A percentile compares a stretch with the other conserved stretches of the same genome.
Evolutionary conservation across 2,329 filamentous ascomycete genomes (phyloP).

Genomic region (Fonsecaea multimorphosa): DNA sequence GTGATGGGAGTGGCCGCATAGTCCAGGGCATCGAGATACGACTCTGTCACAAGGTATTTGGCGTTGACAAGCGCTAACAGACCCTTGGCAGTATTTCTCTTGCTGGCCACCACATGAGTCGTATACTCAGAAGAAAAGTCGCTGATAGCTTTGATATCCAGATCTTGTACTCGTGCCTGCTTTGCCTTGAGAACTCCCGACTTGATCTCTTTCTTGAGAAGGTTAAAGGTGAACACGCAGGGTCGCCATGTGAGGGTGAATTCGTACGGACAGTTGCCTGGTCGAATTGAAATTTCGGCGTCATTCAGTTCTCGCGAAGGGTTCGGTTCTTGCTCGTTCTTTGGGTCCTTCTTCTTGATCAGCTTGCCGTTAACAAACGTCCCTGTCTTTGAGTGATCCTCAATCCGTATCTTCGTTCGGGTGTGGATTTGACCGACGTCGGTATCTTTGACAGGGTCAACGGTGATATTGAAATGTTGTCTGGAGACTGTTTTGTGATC

Average conservation of each 20-base stretch:
- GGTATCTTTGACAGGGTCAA: constrained; percentile 68
- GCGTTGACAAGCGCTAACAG: constrained; percentile 85
- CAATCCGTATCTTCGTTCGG: constrained; percentile 73
- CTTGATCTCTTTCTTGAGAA: constrained; percentile 72
- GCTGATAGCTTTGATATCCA: constrained; percentile 85
- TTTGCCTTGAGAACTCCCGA: constrained; percentile 67
- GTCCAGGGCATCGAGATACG: constrained; percentile 75
- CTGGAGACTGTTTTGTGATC: constrained; percentile 83
- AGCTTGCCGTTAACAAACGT: constrained; percentile 76
- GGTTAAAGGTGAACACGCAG: constrained; percentile 80
- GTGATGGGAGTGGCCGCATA: constrained; percentile 62
- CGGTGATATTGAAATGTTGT: constrained; percentile 80
- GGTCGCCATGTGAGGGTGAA: constrained; percentile 76
- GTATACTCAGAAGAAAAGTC: constrained; percentile 74
- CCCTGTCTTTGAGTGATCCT: constrained; percentile 86
- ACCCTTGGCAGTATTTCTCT: constrained; percentile 86
- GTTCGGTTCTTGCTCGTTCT: constrained; percentile 46
- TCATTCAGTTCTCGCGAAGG: constrained; percentile 57
- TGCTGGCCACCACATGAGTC: constrained; percentile 86
- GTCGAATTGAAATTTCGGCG: constrained; percentile 68
- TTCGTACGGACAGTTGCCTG: constrained; percentile 72
- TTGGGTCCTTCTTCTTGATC: constrained; percentile 55
- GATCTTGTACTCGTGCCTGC: constrained; percentile 71
- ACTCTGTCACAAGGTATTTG: constrained; percentile 74
- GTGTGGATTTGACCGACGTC: constrained; percentile 69